Evolutionary conservation across 345 rosid genomes (phyloP), one percentile per base, ranked within the genome.

Genomic region (Gossypium ekmanianum): DNA sequence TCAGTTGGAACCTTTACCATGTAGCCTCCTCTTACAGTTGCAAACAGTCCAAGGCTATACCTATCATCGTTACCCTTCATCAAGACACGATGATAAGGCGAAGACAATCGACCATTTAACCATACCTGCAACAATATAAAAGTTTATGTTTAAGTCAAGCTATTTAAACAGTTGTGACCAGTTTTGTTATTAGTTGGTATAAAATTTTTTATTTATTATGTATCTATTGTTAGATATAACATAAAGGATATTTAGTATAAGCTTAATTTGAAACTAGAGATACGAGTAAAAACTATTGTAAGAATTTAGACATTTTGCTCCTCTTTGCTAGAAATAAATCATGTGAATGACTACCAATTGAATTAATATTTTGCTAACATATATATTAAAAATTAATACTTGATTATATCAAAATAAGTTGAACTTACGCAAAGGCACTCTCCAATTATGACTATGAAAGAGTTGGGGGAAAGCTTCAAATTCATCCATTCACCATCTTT

Each of bases 381-480:
- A 27, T 27, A 27, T 24, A 1, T 4, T 4, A 29, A 29, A 29
- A 34, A 4, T 34, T 34, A 34, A 34, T 34, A 34, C 39, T 34
- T 34, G 39, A 29, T 29, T 29, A 29, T 29, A 29, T 29, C 39
- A 29, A 29, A 27, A 2, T 4, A 71, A 17, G 39, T 13, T 29
- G 41, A 34, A 73, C 83, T 83, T 84, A 86, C 90, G 43, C 78
- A 3, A 52, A 89, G 58, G 12, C 18, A 68, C 43, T 68, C 72
- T 12, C 72, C 72, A 27, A 48, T 68, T 17, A 76, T 18, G 22
- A 82, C 57, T 76, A 72, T 78, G 34, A 34, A 34, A 34, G 41
- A 34, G 41, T 34, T 34, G 41, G 41, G 41, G 7, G 41, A 34
- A 34, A 34, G 7, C 80, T 78, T 56, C 78, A 75, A 0, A 82